These are phyloP conservation scores for Trichoderma reesei DNA, from an alignment of 495 filamentous ascomycete genomes.

Conservation along the genomic window DNA sequence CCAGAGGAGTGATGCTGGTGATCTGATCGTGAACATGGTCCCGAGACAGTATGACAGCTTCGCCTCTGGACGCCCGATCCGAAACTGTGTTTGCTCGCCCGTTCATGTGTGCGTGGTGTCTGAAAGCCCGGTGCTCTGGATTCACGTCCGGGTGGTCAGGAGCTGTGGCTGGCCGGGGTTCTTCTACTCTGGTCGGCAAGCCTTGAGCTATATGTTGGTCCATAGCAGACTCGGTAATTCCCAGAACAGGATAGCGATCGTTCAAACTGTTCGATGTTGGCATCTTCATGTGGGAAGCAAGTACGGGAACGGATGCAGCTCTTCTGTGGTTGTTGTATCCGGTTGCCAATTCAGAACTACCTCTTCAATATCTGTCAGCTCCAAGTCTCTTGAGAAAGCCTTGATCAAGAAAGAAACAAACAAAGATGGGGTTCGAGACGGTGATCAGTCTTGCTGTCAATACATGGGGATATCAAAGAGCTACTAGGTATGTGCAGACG, in stretches of 20 bases:
- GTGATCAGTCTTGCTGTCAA: not conserved
- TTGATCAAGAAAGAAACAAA: not conserved
- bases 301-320: not conserved
- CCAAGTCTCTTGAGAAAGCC: not conserved
- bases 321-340: not conserved
- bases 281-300: not conserved
- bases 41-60: not conserved
- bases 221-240: not conserved
- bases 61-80: not conserved
- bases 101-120: not conserved
- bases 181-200: not conserved
- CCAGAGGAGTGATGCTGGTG: not conserved
- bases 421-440: not conserved
- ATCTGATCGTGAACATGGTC: not conserved
- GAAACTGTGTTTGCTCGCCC: not conserved
- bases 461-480: not conserved
- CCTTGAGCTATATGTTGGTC: not conserved
- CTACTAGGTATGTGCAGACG: not conserved
- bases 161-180: not conserved
- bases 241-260: not conserved
- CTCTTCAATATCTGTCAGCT: not conserved
- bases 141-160: not conserved
- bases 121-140: not conserved
- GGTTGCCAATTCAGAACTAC: not conserved
- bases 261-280: not conserved